phyloP scores from a whole-genome alignment of 169 alveolate species.

The Amoebophrya sp. region DNA sequence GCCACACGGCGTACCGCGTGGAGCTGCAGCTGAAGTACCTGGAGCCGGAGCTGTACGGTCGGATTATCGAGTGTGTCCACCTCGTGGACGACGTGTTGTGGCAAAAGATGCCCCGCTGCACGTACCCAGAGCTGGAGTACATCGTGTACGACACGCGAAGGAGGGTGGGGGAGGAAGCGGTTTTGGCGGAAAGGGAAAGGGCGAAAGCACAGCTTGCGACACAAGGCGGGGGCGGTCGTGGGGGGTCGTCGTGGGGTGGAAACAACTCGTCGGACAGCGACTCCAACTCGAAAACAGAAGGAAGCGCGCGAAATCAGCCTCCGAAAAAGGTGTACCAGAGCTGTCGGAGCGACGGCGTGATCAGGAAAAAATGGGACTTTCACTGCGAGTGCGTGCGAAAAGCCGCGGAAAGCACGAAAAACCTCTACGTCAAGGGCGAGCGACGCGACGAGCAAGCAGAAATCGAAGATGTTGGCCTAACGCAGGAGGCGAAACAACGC shows the following conservation, averaged over 20 bases:
- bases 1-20: constrained; percentile 2
- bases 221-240: too few species aligned
- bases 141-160: constrained; percentile 15
- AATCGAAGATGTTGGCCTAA: too few species aligned
- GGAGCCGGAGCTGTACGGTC: constrained; percentile 2
- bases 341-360: not conserved
- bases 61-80: not conserved
- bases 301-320: too few species aligned
- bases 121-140: constrained; percentile 19
- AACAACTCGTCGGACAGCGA: too few species aligned
- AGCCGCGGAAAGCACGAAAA: not conserved
- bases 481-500: too few species aligned
- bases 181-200: not conserved
- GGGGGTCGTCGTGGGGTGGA: too few species aligned
- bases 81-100: not conserved
- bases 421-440: not conserved
- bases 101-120: not conserved
- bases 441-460: too few species aligned
- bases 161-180: not conserved
- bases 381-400: not conserved
- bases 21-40: constrained; percentile 11
- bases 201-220: not conserved
- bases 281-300: too few species aligned
- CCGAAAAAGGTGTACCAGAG: not conserved
- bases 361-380: not conserved